Percentiles rank a stretch among this genome's conserved stretches.
Evolutionary conservation across 2,329 filamentous ascomycete species (phyloP).

Genomic region (Taxawa tesnikishii): DNA sequence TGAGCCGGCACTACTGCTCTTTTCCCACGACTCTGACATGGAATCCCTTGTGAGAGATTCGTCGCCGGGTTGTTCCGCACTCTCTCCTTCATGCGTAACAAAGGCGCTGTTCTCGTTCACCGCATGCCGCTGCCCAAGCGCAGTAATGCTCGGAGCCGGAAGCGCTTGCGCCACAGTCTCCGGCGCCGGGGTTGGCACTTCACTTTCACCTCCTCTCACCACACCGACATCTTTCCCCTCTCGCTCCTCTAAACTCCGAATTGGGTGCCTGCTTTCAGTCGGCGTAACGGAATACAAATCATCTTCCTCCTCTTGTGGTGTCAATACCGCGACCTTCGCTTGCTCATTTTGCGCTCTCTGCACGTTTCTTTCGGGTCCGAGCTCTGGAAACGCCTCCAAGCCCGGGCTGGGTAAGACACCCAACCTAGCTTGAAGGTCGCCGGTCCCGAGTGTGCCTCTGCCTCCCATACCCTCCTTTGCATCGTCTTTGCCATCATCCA

Average conservation of each 20-base stretch:
- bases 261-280: not conserved
- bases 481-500: not conserved
- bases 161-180: not conserved
- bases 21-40: not conserved
- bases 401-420: conserved; percentile 9
- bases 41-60: not conserved
- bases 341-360: not conserved
- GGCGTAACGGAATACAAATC: not conserved
- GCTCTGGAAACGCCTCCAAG: conserved; percentile 1
- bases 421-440: conserved; percentile 1
- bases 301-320: not conserved
- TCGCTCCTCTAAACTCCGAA: not conserved
- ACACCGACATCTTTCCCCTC: not conserved
- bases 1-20: not conserved
- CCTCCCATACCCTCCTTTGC: not conserved
- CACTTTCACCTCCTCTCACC: not conserved
- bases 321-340: not conserved
- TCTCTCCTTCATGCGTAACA: not conserved
- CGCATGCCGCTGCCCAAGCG: not conserved
- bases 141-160: not conserved
- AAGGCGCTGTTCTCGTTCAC: not conserved
- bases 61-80: not conserved
- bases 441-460: not conserved
- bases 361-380: not conserved
- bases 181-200: not conserved